phyloP scores from a whole-genome alignment of 176 grass and related monocot genomes.

The Carex myosuroides region DNA sequence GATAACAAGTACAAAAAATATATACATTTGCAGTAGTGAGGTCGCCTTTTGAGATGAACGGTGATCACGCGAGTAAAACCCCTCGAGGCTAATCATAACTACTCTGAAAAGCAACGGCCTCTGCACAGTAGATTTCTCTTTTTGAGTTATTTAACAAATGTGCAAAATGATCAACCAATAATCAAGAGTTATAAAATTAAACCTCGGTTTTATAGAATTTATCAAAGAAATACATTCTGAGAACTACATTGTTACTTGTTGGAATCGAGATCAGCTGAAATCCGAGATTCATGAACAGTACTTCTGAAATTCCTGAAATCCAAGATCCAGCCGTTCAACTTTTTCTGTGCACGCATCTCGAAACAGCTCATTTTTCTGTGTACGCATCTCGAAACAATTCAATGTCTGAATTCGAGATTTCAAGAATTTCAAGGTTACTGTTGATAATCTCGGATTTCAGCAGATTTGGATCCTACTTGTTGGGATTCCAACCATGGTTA shows the following conservation, averaged over 20 bases:
- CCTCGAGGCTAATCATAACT: constrained; percentile 2
- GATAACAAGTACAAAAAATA: not conserved
- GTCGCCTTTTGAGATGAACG: constrained; percentile 14
- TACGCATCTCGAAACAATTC: too few relatives aligned
- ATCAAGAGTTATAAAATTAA: not conserved
- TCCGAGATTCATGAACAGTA: too few relatives aligned
- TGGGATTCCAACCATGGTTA: not conserved
- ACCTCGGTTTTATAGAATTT: not conserved
- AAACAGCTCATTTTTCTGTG: too few relatives aligned
- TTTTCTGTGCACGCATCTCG: too few relatives aligned
- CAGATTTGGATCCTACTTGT: too few relatives aligned
- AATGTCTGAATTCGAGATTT: too few relatives aligned
- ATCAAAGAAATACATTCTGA: not conserved
- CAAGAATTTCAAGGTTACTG: too few relatives aligned
- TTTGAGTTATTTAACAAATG: not conserved
- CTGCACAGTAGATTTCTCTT: constrained; percentile 3
- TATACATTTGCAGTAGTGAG: not conserved
- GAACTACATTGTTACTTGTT: not conserved
- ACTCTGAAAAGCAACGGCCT: constrained; percentile 12
- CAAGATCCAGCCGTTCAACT: too few relatives aligned
- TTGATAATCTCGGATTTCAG: too few relatives aligned
- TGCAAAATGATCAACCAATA: not conserved
- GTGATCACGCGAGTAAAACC: constrained; percentile 18
- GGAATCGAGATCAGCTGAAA: too few relatives aligned
- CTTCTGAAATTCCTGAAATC: too few relatives aligned